Conservation (phyloP, 192 early-diverging fungal species). For the Podila clonocystis region DNA sequence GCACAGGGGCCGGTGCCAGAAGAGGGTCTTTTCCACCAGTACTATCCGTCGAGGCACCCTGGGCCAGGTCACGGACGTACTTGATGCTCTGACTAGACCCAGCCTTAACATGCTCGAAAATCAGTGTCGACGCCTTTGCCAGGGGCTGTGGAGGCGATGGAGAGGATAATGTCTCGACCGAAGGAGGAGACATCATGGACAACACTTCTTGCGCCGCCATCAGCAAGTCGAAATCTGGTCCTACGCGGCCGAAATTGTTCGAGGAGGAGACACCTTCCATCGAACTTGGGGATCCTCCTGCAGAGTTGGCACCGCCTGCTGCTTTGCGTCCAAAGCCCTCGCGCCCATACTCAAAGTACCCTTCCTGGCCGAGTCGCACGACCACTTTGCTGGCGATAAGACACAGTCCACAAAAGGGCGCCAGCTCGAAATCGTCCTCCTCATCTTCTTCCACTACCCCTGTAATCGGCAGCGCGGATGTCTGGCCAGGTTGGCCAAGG, state of each 20-base stretch:
- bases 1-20: background rate
- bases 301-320: background rate
- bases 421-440: constrained; percentile 55
- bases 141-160: constrained; percentile 7
- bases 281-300: background rate
- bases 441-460: constrained; percentile 31
- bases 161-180: background rate
- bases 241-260: constrained; percentile 1
- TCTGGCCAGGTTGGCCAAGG: constrained; percentile 3
- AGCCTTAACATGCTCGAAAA: constrained; percentile 35
- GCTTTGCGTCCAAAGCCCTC: constrained; percentile 35
- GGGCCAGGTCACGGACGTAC: background rate
- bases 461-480: background rate
- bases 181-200: constrained; percentile 23
- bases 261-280: constrained; percentile 10
- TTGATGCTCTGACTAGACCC: constrained; percentile 20
- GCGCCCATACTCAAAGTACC: constrained; percentile 27
- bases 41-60: constrained; percentile 1
- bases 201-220: constrained; percentile 45
- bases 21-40: background rate
- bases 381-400: constrained; percentile 50
- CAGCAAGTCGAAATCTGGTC: constrained; percentile 42
- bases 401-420: constrained; percentile 56
- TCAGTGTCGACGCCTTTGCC: constrained; percentile 7
- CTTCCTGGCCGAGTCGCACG: constrained; percentile 34